phyloP scores from a whole-genome alignment of 306 rosid genomes.

The Dryas alaskensis region DNA sequence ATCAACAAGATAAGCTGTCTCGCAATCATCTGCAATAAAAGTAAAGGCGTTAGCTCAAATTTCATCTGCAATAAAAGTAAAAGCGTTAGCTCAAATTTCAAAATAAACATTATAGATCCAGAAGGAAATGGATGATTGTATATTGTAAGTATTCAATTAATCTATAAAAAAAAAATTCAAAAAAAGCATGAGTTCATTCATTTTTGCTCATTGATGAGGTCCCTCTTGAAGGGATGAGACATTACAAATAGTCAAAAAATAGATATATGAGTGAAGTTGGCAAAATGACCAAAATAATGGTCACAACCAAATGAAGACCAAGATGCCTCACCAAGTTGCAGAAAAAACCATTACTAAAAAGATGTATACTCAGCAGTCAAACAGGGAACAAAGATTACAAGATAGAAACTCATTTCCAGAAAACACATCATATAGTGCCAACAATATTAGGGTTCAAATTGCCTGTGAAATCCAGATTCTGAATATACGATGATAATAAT shows the following conservation, averaged over 20 bases:
- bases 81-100: conserved; percentile 17
- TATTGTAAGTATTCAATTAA: no score
- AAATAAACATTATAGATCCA: not conserved
- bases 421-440: not conserved
- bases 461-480: conserved; percentile 61
- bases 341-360: not conserved
- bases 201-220: no score
- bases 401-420: not conserved
- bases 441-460: conserved; percentile 29
- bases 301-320: no score
- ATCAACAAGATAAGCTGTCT: conserved; percentile 54
- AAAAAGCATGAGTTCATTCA: no score
- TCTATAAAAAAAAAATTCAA: no score
- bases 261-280: no score
- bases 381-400: not conserved
- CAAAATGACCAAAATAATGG: no score
- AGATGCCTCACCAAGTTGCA: no score
- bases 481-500: conserved; percentile 42
- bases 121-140: not conserved
- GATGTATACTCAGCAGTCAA: not conserved
- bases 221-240: no score
- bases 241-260: no score
- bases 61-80: conserved; percentile 49
- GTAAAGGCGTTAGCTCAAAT: conserved; percentile 21
- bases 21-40: conserved; percentile 51